Percentiles rank a stretch among this genome's conserved stretches.
These are phyloP conservation scores for Cercospora sesami DNA, from an alignment of 2,329 filamentous ascomycete species.

Conservation along the genomic window DNA sequence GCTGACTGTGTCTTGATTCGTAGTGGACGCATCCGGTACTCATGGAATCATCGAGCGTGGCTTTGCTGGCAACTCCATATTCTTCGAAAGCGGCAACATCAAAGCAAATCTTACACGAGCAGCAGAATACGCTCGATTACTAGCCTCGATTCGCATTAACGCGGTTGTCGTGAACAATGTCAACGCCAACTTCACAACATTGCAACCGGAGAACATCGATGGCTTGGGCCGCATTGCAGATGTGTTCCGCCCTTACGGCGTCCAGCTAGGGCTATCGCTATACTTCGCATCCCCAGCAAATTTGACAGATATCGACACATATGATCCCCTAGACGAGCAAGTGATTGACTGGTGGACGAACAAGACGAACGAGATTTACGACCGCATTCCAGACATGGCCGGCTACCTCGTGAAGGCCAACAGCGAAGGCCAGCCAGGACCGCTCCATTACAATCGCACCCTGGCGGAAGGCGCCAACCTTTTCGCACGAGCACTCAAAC, in stretches of 20 bases:
- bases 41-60: conserved; percentile 59
- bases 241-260: conserved; percentile 65
- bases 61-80: conserved; percentile 67
- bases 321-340: conserved; percentile 61
- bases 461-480: conserved; percentile 68
- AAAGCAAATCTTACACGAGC: conserved; percentile 61
- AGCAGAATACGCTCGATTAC: conserved; percentile 63
- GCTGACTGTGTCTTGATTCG: not conserved
- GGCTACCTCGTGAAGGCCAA: conserved; percentile 72
- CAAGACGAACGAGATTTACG: conserved; percentile 61
- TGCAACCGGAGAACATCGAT: conserved; percentile 59
- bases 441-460: conserved; percentile 68
- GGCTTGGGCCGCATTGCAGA: conserved; percentile 65
- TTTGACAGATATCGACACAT: conserved; percentile 59
- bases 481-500: conserved; percentile 61
- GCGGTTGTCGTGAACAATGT: conserved; percentile 70
- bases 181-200: conserved; percentile 63
- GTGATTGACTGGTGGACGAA: conserved; percentile 65
- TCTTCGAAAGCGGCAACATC: conserved; percentile 61
- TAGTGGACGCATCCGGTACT: conserved; percentile 13
- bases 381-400: conserved; percentile 63
- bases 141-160: conserved; percentile 67
- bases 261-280: conserved; percentile 65
- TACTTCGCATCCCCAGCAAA: conserved; percentile 66
- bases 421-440: conserved; percentile 70